Evolutionary conservation across 2,329 filamentous ascomycete genomes (phyloP), one percentile per base, ranked within the genome.

Genomic region (Pestalotiopsis sp.): DNA sequence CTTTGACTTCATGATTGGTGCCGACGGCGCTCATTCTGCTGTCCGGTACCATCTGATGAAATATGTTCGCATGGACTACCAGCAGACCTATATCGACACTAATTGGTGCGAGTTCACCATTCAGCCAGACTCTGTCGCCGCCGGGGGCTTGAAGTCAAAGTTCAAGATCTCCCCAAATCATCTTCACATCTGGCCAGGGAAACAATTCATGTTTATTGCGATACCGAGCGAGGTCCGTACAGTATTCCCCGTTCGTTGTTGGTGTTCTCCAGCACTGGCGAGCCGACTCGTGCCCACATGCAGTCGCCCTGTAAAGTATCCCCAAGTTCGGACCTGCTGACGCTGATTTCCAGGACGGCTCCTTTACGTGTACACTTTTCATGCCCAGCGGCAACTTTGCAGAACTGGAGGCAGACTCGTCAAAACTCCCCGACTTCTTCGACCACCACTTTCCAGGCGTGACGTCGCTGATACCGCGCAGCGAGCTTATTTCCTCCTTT

Each of bases 81-180:
- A 92, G 74, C 96, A 99, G 78, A 90, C 94, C 75, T 99, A 99
- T 79, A 96, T 99, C 77, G 95, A 98, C 80, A 96, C 95, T 0
- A 83, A 98, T 4, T 99, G 96, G 96, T 98, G 95, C 79, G 96
- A 99, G 78, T 98, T 99, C 78, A 90, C 90, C 64, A 94, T 99
- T 70, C 84, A 88, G 23, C 86, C 93, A 1, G 79, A 79, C 38
- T 71, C 80, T 2, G 74, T 75, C 0, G 66, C 72, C 7, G 71
- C 71, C 4, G 72, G 76, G 36, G 78, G 81, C 45, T 72, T 79
- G 17, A 74, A 78, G 61, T 79, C 82, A 36, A 84, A 79, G 72
- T 98, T 97, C 78, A 86, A 86, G 62, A 96, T 98, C 73, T 96
- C 94, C 0, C 94, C 94, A 1, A 93, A 98, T 75, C 95, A 98